phyloP scores from a whole-genome alignment of 1,284 basidiomycete species.

The Ceratobasidium sp. region DNA sequence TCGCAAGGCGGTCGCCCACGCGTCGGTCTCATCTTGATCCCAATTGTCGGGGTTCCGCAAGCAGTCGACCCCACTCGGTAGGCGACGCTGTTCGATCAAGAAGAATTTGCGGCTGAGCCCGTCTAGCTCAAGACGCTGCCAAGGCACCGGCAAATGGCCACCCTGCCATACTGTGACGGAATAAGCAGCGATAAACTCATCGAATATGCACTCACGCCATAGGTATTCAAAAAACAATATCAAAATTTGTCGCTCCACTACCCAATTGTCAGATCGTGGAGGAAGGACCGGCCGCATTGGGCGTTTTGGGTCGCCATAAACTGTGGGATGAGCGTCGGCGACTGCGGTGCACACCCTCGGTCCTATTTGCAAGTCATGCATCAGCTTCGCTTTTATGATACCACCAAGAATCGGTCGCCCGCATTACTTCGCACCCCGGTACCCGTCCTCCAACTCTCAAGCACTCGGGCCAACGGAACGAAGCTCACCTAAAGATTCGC shows the following conservation, averaged over 20 bases:
- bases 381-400: neutral
- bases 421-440: too few species aligned
- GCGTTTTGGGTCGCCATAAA: neutral
- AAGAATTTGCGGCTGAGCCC: neutral
- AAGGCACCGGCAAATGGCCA: neutral
- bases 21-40: neutral
- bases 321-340: neutral
- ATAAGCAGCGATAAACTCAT: neutral
- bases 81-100: neutral
- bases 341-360: neutral
- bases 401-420: too few species aligned
- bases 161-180: neutral
- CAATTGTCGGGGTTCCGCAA: neutral
- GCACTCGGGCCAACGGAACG: neutral
- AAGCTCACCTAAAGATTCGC: neutral
- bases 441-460: neutral
- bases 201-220: slow-evolving; percentile 1
- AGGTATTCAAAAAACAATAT: slow-evolving; percentile 7
- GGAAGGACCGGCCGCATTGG: neutral
- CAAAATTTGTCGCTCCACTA: neutral
- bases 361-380: neutral
- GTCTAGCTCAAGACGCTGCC: slow-evolving; percentile 3
- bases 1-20: neutral
- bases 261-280: neutral
- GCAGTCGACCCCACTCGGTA: neutral